Conservation (phyloP, 805 yeast genomes). For the Maudiozyma pseudohumilis region DNA sequence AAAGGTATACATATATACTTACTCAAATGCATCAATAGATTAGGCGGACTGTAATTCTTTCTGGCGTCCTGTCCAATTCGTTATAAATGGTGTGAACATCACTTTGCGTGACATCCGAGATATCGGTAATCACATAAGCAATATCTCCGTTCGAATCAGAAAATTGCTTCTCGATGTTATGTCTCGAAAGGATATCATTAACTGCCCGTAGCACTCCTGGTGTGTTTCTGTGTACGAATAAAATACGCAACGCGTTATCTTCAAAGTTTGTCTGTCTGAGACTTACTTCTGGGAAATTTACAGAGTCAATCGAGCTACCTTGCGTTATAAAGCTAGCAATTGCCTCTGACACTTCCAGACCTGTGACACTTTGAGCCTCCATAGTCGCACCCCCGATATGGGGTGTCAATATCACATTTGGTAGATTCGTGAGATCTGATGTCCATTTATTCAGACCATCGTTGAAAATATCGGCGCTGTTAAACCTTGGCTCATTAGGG, state of each 20-base stretch:
- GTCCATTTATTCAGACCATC: constrained; percentile 72
- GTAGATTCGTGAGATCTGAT: constrained; percentile 64
- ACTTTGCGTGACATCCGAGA: constrained; percentile 66
- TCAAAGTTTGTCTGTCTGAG: constrained; percentile 78
- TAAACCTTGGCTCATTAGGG: constrained; percentile 94
- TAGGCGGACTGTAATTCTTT: constrained; percentile 81
- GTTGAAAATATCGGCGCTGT: constrained; percentile 70
- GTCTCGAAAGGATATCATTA: constrained; percentile 83
- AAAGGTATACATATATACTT: no score
- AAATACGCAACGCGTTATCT: constrained; percentile 82
- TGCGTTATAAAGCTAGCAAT: constrained; percentile 86
- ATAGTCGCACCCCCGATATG: constrained; percentile 98
- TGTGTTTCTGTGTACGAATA: constrained; percentile 92
- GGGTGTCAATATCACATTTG: constrained; percentile 88
- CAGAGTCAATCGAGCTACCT: constrained; percentile 89
- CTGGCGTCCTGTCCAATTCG: constrained; percentile 77
- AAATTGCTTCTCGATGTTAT: constrained; percentile 94
- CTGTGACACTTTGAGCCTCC: constrained; percentile 96
- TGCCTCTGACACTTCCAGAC: constrained; percentile 82
- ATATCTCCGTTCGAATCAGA: constrained; percentile 91
- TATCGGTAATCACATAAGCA: constrained; percentile 96
- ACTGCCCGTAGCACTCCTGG: constrained; percentile 97
- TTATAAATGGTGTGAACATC: constrained; percentile 79
- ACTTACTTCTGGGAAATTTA: constrained; percentile 96
- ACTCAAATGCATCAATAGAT: constrained; percentile 66